phyloP scores from a whole-genome alignment of 225 moss, liverwort and hornwort genomes.

The Pleurozium schreberi region DNA sequence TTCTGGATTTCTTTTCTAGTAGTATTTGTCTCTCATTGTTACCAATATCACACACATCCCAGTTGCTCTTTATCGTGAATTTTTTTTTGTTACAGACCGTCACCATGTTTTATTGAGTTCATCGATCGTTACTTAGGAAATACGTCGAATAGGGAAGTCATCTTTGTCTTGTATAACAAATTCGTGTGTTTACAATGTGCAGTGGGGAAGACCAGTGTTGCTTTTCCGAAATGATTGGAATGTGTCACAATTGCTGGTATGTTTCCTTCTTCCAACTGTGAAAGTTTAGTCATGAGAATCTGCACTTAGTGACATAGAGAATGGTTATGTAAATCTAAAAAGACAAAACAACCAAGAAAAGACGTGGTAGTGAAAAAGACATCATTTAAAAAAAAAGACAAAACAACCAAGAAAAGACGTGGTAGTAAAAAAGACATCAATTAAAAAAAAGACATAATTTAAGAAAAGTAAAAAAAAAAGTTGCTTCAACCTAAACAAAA shows the following conservation, averaged over 20 bases:
- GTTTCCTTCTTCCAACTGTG: background rate
- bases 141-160: background rate
- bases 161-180: background rate
- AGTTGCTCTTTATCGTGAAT: background rate
- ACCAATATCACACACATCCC: background rate
- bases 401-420: too few relatives aligned
- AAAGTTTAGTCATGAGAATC: background rate
- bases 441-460: too few relatives aligned
- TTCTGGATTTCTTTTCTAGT: background rate
- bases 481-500: too few relatives aligned
- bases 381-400: too few relatives aligned
- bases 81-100: background rate
- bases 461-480: too few relatives aligned
- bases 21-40: background rate
- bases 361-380: background rate
- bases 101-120: background rate
- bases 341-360: background rate
- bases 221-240: slow-evolving; percentile 97
- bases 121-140: background rate
- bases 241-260: slow-evolving; percentile 74
- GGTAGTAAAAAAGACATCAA: too few relatives aligned
- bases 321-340: background rate
- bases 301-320: background rate
- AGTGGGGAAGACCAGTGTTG: slow-evolving; percentile 94
- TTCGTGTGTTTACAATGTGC: background rate